Evolutionary conservation across 1,139 yeast genomes (phyloP).

Genomic region (Candida glucosophila): DNA sequence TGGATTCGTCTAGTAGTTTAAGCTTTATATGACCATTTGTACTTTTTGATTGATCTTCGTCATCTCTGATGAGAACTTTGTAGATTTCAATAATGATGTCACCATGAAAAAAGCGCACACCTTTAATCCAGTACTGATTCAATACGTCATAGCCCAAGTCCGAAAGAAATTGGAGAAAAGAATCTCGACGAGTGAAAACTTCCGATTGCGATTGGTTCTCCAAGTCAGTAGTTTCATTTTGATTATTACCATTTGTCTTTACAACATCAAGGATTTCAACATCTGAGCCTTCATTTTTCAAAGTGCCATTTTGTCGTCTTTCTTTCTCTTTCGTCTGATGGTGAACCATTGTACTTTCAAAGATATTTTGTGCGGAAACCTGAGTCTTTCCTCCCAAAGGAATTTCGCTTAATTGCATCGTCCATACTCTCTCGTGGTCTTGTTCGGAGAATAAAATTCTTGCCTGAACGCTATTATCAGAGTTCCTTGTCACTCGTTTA

Average conservation of each 20-base stretch:
- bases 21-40: slow-evolving; percentile 22
- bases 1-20: slow-evolving; percentile 45
- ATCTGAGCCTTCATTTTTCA: slow-evolving; percentile 3
- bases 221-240: slow-evolving; percentile 3
- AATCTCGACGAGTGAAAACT: slow-evolving; percentile 17
- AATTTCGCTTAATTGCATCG: slow-evolving; percentile 64
- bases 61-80: slow-evolving; percentile 40
- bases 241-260: slow-evolving; percentile 9
- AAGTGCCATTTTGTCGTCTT: slow-evolving; percentile 4
- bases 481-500: slow-evolving; percentile 15
- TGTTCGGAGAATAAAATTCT: slow-evolving; percentile 23
- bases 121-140: slow-evolving; percentile 60
- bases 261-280: slow-evolving; percentile 12
- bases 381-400: slow-evolving; percentile 82
- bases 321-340: slow-evolving; percentile 25
- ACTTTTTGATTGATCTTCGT: slow-evolving; percentile 12
- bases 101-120: slow-evolving; percentile 57
- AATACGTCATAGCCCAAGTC: slow-evolving; percentile 67
- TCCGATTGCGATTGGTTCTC: slow-evolving; percentile 1
- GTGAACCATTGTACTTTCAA: slow-evolving; percentile 55
- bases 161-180: slow-evolving; percentile 41
- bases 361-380: slow-evolving; percentile 55
- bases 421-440: slow-evolving; percentile 41
- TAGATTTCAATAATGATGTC: slow-evolving; percentile 55
- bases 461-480: slow-evolving; percentile 13